Evolutionary conservation across 768 basidiomycete genomes (phyloP).

Genomic region (Mycena latifolia): DNA sequence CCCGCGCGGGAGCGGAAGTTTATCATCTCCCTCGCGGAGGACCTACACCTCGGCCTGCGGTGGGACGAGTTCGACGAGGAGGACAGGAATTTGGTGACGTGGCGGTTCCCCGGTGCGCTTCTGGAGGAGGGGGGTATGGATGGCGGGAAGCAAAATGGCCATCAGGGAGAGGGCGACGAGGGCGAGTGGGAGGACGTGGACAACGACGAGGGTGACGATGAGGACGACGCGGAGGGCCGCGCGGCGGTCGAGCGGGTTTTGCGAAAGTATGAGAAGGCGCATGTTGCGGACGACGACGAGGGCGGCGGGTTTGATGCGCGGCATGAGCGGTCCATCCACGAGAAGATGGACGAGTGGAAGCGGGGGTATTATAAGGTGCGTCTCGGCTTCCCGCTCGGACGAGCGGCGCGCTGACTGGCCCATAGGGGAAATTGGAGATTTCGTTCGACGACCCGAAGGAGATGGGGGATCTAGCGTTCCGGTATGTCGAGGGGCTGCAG

Average conservation of each 20-base stretch:
- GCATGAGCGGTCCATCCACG: slow-evolving; percentile 76
- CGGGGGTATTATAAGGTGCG: slow-evolving; percentile 86
- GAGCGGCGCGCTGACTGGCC: slow-evolving; percentile 3
- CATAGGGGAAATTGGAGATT: slow-evolving; percentile 88
- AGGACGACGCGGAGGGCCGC: slow-evolving; percentile 78
- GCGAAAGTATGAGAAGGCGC: slow-evolving; percentile 89
- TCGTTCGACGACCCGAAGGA: slow-evolving; percentile 76
- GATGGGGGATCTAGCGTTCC: slow-evolving; percentile 78
- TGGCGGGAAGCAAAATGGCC: slow-evolving; percentile 47
- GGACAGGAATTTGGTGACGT: slow-evolving; percentile 81
- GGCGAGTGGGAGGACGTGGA: slow-evolving; percentile 19
- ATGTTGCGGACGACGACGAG: slow-evolving; percentile 77
- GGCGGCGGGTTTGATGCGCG: slow-evolving; percentile 84
- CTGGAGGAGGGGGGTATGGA: slow-evolving; percentile 41
- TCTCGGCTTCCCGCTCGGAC: background rate
- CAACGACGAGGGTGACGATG: slow-evolving; percentile 58
- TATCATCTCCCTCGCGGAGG: slow-evolving; percentile 78
- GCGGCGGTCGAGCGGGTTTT: slow-evolving; percentile 87
- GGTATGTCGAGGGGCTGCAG: slow-evolving; percentile 94
- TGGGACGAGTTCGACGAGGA: slow-evolving; percentile 96
- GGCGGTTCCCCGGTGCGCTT: slow-evolving; percentile 64
- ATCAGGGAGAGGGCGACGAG: slow-evolving; percentile 17
- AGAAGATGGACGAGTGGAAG: slow-evolving; percentile 97
- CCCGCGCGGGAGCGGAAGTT: slow-evolving; percentile 86
- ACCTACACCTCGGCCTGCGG: slow-evolving; percentile 81